phyloP scores from a whole-genome alignment of 768 basidiomycete genomes.

The Termitomyces sp. region DNA sequence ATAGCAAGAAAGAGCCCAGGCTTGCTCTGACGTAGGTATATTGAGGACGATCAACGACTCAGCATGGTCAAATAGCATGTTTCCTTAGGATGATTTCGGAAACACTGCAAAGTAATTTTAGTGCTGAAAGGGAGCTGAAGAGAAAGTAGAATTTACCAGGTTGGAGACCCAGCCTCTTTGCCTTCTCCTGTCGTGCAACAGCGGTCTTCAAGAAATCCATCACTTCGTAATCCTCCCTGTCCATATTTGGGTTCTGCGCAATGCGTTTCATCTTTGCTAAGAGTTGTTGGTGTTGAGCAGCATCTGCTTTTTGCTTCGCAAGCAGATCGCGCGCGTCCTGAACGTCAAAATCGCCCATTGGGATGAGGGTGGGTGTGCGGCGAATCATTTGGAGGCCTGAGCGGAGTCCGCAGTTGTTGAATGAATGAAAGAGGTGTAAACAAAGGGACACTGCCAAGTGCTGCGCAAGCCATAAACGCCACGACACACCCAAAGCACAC shows the following conservation, averaged over 20 bases:
- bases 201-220: slow-evolving; percentile 26
- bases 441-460: slow-evolving; percentile 15
- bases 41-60: not conserved
- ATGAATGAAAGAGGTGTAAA: slow-evolving; percentile 13
- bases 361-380: slow-evolving; percentile 69
- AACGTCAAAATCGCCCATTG: slow-evolving; percentile 72
- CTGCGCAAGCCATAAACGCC: slow-evolving; percentile 11
- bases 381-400: slow-evolving; percentile 53
- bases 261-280: slow-evolving; percentile 41
- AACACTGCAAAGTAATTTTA: not conserved
- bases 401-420: slow-evolving; percentile 1
- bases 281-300: slow-evolving; percentile 33
- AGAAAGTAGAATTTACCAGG: slow-evolving; percentile 12
- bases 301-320: slow-evolving; percentile 40
- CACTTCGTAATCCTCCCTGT: slow-evolving; percentile 25
- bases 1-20: not conserved
- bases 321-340: slow-evolving; percentile 70
- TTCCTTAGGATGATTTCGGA: slow-evolving; percentile 5
- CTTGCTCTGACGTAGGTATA: not conserved
- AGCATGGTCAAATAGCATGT: not conserved
- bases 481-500: slow-evolving; percentile 6
- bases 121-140: not conserved
- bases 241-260: slow-evolving; percentile 33
- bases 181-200: slow-evolving; percentile 21
- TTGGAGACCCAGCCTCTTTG: slow-evolving; percentile 21